These are phyloP conservation scores for Allium cepa DNA, from an alignment of 106 monocot species.

Conservation along the genomic window DNA sequence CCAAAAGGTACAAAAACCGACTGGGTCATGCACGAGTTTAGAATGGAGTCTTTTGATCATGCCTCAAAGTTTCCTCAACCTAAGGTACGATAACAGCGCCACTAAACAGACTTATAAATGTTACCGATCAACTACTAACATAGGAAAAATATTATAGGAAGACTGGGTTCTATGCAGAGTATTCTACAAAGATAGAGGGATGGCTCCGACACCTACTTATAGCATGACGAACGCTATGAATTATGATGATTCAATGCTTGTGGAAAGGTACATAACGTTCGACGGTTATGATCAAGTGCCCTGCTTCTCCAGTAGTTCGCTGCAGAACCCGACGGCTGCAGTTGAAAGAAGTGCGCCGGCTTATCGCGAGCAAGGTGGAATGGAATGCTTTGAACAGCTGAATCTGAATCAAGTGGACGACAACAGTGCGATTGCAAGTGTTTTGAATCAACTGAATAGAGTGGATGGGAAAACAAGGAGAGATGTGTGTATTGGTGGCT, in stretches of 20 bases:
- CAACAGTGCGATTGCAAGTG: constrained; percentile 18
- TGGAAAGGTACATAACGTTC: constrained; percentile 44
- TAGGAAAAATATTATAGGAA: constrained; percentile 24
- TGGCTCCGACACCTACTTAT: constrained; percentile 5
- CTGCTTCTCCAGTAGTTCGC: constrained; percentile 75
- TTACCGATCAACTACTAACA: background rate
- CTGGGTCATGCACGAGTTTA: constrained; percentile 68
- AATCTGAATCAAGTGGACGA: background rate
- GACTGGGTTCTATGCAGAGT: constrained; percentile 85
- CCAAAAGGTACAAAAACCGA: constrained; percentile 51
- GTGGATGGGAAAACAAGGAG: background rate
- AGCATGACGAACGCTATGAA: background rate
- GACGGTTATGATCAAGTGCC: constrained; percentile 45
- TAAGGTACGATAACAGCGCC: background rate
- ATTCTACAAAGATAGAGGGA: constrained; percentile 53
- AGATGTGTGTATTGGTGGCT: background rate
- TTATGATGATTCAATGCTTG: constrained; percentile 31
- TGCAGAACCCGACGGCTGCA: background rate
- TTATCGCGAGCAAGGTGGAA: background rate
- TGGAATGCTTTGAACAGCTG: background rate
- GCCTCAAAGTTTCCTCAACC: background rate
- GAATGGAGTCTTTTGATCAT: constrained; percentile 18
- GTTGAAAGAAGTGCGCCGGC: background rate
- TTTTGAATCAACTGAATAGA: constrained; percentile 22
- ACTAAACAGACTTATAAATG: background rate